Evolutionary conservation across 192 early-diverging fungal genomes (phyloP).

Genomic region (Umbelopsis ramanniana): DNA sequence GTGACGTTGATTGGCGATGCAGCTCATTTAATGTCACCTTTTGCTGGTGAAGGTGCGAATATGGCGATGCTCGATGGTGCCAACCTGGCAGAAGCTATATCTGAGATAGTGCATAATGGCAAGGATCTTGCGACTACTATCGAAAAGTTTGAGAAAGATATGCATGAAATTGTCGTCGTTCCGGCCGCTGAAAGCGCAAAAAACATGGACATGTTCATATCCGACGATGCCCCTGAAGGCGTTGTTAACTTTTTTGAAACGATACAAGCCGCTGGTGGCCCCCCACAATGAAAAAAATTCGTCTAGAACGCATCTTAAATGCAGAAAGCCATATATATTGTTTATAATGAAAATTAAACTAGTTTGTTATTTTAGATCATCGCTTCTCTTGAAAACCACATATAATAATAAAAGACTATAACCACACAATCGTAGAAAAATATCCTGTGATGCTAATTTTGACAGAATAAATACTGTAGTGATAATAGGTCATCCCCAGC

Average conservation of each 20-base stretch:
- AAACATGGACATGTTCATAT: constrained; percentile 12
- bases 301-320: too few relatives aligned
- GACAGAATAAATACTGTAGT: too few relatives aligned
- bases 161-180: neutral
- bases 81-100: constrained; percentile 23
- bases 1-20: constrained; percentile 53
- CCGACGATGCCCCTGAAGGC: neutral
- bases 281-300: neutral
- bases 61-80: constrained; percentile 44
- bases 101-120: neutral
- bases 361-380: too few relatives aligned
- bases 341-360: too few relatives aligned
- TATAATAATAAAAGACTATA: too few relatives aligned
- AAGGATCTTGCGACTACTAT: constrained; percentile 14
- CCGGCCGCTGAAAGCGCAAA: constrained; percentile 10
- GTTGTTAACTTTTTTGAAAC: neutral
- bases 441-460: too few relatives aligned
- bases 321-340: too few relatives aligned
- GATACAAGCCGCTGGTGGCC: neutral
- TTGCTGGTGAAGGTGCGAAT: constrained; percentile 56
- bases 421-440: too few relatives aligned
- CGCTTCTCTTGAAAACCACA: too few relatives aligned
- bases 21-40: constrained; percentile 55
- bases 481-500: too few relatives aligned
- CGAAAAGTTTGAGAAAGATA: constrained; percentile 27